Base-by-base conservation (phyloP, 1,284 basidiomycete species). In the Chondrostereum purpureum region DNA sequence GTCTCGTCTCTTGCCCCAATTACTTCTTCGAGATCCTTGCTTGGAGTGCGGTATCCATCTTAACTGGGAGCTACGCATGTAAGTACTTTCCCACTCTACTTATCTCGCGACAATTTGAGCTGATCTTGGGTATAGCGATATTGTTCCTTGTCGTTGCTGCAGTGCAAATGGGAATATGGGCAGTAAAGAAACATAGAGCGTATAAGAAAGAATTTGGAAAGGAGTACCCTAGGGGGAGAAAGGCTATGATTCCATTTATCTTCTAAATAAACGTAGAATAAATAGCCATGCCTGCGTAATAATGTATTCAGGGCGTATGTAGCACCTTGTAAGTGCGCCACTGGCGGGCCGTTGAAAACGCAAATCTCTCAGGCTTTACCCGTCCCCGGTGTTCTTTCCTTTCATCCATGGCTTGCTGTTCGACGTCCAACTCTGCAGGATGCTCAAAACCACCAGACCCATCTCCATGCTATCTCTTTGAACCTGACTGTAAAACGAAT, bases 201-300 rank as follows among this genome's bases (percentile, higher is more conserved):
- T 99, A 99, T 71, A 92, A 84, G 73, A 91, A 86, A 61, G 94
- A 98, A 65, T 97, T 97, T 58, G 90, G 91, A 31, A 82, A 80
- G 55, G 79, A 86, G 51, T 94, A 92, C 60, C 91, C 92, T 0
- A 73, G 70, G 49, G 64, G 64, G 39, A 74, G 92, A 62, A 91
- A 85, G 65, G 82, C 80, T 39, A 85, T 95, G 67, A 74, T 93
- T 58, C 92, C 92, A 1, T 90, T 88, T 67, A 58, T 75, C 12
- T 55, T 72, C 37, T 73, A 43, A 44, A n/a, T n/a, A n/a, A n/a
- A n/a, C n/a, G n/a, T n/a, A n/a, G n/a, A n/a, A n/a, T 31, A 31
- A 31, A 31, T 8, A 31, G 27, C n/a, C n/a, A 8, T n/a, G 8
- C 27, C n/a, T 31, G 8, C 27, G n/a, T 8, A 8, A 31, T 31